Evolutionary conservation across 2,329 filamentous ascomycete genomes (phyloP).

Genomic region (Diaporthe caulivora): DNA sequence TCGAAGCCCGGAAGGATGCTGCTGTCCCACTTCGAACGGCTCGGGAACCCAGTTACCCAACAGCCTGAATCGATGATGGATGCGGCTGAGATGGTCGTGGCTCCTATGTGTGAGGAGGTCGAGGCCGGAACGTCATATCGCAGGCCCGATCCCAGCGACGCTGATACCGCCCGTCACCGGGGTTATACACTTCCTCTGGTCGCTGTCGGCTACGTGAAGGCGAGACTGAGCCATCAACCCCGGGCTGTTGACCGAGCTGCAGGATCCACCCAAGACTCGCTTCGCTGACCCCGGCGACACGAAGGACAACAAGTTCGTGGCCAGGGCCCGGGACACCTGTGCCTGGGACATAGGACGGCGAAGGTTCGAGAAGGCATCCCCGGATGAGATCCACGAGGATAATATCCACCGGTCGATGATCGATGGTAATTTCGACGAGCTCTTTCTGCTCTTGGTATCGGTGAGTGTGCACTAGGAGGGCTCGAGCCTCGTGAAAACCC

Average conservation of each 20-base stretch:
- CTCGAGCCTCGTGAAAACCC: neutral
- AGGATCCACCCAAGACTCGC: slow-evolving; percentile 20
- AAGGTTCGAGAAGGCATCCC: slow-evolving; percentile 31
- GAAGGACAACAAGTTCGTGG: neutral
- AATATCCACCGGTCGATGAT: slow-evolving; percentile 32
- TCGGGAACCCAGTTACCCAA: slow-evolving; percentile 18
- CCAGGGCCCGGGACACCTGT: slow-evolving; percentile 29
- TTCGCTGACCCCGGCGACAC: slow-evolving; percentile 27
- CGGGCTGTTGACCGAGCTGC: slow-evolving; percentile 20
- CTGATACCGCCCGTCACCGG: slow-evolving; percentile 30
- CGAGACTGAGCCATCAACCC: slow-evolving; percentile 33
- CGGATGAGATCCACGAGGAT: too few relatives aligned
- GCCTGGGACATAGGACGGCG: slow-evolving; percentile 33
- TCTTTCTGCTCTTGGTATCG: slow-evolving; percentile 32
- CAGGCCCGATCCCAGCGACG: slow-evolving; percentile 28
- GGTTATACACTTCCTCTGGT: slow-evolving; percentile 30
- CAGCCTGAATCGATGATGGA: slow-evolving; percentile 18
- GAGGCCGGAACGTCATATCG: slow-evolving; percentile 30
- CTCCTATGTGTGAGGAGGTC: slow-evolving; percentile 30
- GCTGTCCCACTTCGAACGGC: slow-evolving; percentile 22
- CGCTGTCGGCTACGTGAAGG: slow-evolving; percentile 34
- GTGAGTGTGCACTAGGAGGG: neutral
- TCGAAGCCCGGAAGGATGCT: slow-evolving; percentile 25
- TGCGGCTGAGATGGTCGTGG: slow-evolving; percentile 26
- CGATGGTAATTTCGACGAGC: slow-evolving; percentile 36